Evolutionary conservation across 2,329 filamentous ascomycete genomes (phyloP), one percentile per base, ranked within the genome.

Genomic region (Penicillium sp.): DNA sequence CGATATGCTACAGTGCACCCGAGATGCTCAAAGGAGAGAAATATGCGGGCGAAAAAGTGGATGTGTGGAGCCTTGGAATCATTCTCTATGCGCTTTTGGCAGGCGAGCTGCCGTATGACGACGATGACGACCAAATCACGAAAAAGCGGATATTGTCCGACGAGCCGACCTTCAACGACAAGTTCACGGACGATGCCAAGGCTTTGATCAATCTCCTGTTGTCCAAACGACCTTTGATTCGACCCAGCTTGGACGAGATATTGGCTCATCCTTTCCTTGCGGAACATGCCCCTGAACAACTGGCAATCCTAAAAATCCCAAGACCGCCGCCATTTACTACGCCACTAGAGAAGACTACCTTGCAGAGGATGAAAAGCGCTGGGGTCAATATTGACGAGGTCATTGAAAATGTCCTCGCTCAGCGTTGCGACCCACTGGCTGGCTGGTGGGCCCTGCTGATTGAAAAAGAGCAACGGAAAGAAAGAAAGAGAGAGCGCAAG

Each of bases 21-120:
- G 94, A 99, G 75, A 99, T 99, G 94, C 82, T 99, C 40, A 96
- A 94, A 74, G 94, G 92, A 39, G 94, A 99, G 74, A 97, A 96
- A 75, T 99, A 99, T 72, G 94, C 92, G 0, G 93, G 92, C 27
- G 92, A 97, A 78, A 97, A 97, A 78, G 93, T 99, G 48, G 94
- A 99, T 70, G 92, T 99, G 5, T 99, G 94, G 94, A 97, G 93
- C 75, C 89, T 92, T 71, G 92, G 92, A 60, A 92, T 96, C 62
- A 96, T 96, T 69, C 82, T 94, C 43, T 94, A 91, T 74, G 90
- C 92, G 39, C 79, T 94, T 63, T 80, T 94, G 33, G 89, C 91
- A 29, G 90, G 90, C 55, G 84, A 90, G 61, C 81, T 99, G 40
- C 94, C 94, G 0, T 99, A 96, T 68, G 94, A 99, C 75, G 94